Evolutionary conservation across 495 filamentous ascomycete species (phyloP).

Genomic region (Amphirosellinia nigrospora): DNA sequence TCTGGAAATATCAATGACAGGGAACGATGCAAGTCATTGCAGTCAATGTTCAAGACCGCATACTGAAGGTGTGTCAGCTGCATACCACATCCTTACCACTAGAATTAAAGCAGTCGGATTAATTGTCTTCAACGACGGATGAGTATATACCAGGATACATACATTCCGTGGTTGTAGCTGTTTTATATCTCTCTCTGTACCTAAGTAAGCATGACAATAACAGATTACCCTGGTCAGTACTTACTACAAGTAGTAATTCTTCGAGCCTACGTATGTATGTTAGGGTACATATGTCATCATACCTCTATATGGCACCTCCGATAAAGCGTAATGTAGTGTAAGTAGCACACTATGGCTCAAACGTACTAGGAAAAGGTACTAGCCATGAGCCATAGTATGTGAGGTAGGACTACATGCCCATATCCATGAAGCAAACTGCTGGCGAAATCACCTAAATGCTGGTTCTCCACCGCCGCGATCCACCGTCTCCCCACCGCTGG

Average conservation of each 20-base stretch:
- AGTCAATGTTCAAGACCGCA: neutral
- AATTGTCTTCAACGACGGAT: neutral
- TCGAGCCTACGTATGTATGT: neutral
- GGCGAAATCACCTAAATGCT: neutral
- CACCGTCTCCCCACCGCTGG: constrained; percentile 3
- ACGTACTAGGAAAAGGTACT: neutral
- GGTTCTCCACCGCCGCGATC: constrained; percentile 13
- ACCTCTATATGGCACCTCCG: neutral
- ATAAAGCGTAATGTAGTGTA: constrained; percentile 1
- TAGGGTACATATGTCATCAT: neutral
- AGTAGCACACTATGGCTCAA: neutral
- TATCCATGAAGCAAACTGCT: neutral
- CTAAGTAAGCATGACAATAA: neutral
- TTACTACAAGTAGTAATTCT: neutral
- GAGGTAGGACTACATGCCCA: neutral
- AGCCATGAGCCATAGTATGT: neutral
- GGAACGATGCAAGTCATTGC: constrained; percentile 4
- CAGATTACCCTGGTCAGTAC: no score
- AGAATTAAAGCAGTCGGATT: neutral
- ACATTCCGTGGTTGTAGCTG: neutral
- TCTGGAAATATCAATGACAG: neutral
- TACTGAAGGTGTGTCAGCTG: neutral
- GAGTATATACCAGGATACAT: no score
- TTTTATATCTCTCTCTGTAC: neutral
- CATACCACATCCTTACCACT: no score